Base-by-base conservation (phyloP, 176 grass and related monocot genomes). In the Poa annua region DNA sequence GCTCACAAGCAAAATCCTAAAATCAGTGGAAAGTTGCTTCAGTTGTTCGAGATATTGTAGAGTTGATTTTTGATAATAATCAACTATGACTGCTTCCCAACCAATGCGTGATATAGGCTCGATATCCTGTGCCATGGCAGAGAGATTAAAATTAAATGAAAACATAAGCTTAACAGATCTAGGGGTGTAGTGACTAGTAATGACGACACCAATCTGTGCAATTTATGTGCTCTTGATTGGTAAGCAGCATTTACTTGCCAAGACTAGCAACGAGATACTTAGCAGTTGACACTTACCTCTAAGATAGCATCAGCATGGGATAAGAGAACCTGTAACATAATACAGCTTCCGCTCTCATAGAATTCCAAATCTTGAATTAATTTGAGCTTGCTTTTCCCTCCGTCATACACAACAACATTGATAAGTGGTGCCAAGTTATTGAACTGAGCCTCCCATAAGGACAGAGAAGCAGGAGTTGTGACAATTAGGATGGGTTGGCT, bases 51-150 rank as follows among this genome's bases (percentile, higher is more conserved):
- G 80, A 56, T 88, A 26, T 77, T 87, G 89, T 36, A 85, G 52
- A 74, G 87, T 51, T 53, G 78, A 89, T 55, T 86, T 89, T 78
- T 91, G 85, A 80, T 83, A 85, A 57, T 89, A 89, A 72, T 98
- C 95, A 87, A 98, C 79, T 49, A 98, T 77, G 47, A 98, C 75
- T 51, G 92, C 83, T 67, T 94, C 92, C 92, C 95, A 98, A 79
- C 53, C 60, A 85, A 92, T 86, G 75, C 20, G 53, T 39, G 85
- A 72, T 84, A 93, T 36, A 79, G 44, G 85, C 60, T 91, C 87
- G 81, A 89, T 86, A 75, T 93, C 88, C 95, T 97, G 86, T 77
- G 62, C 77, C 81, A 86, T 64, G 47, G 53, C 29, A 77, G 49
- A 84, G 3, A 84, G 25, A 84, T 36, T 55, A 63, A 81, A 51